Evolutionary conservation across 163 green algal species (phyloP), one percentile per base, ranked within the genome.

Genomic region (Chloroidium sp.): DNA sequence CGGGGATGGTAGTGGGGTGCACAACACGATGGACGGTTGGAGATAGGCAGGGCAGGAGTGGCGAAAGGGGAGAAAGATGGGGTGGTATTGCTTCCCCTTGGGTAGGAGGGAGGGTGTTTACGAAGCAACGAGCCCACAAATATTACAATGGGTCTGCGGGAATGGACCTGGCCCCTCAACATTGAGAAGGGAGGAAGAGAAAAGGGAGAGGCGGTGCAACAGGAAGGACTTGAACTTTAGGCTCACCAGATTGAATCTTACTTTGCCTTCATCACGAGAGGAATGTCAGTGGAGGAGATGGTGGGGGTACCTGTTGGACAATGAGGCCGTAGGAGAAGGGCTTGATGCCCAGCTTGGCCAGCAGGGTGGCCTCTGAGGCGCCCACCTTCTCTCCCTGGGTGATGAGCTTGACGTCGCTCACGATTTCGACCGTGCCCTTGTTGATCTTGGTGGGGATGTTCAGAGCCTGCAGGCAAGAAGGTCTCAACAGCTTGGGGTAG

Each of bases 361-460:
- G 91, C 82, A 99, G 93, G 75, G 95, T 96, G 12, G 96, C 96
- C 91, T 98, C 93, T 58, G 95, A 99, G 59, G 92, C 89, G 79
- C 95, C 95, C 60, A 99, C 95, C 86, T 97, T 97, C 68, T 99
- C 95, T 76, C 95, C 95, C 13, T 77, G 79, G 84, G 93, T 94
- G 83, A 99, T 92, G 79, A 98, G 87, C 77, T 94, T 85, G 62
- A 98, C 91, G 77, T 98, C 93, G 60, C 85, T 86, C 76, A 97
- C 89, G 82, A 99, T 99, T 84, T 99, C 96, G 82, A 99, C 96
- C 62, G 93, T 96, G 88, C 96, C 96, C 92, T 98, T 98, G 93
- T 98, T 99, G 85, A 99, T 99, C 96, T 99, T 99, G 86, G 96
- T 99, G 82, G 96, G 94, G 87, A 99, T 98, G 90, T 97, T 98